These are phyloP conservation scores for Phytophthora litchii DNA, from an alignment of 352 stramenopile genomes.

Conservation along the genomic window DNA sequence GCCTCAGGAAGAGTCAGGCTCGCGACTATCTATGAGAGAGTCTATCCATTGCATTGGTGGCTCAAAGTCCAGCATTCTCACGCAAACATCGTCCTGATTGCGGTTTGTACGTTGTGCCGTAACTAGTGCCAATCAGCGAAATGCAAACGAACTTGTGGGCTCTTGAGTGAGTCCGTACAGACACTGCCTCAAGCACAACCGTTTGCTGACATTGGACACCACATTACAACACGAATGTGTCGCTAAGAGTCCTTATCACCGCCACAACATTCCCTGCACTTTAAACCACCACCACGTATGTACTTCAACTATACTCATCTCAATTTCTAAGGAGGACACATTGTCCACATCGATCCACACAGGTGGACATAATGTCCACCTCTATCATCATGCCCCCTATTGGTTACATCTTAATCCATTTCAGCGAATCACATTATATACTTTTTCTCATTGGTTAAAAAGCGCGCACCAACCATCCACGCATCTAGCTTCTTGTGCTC, in stretches of 20 bases:
- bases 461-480: constrained; percentile 23
- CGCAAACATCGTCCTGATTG: neutral
- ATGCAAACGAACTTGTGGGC: constrained; percentile 3
- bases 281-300: too few species aligned
- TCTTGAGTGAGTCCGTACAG: too few species aligned
- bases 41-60: constrained; percentile 7
- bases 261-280: too few species aligned
- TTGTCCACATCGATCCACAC: neutral
- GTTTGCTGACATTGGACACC: too few species aligned
- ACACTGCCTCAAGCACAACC: too few species aligned
- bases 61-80: neutral
- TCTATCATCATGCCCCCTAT: neutral
- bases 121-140: constrained; percentile 1
- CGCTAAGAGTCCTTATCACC: too few species aligned
- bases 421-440: constrained; percentile 2
- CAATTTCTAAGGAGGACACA: too few species aligned
- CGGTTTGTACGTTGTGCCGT: neutral
- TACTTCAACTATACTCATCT: too few species aligned
- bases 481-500: constrained; percentile 7
- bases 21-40: constrained; percentile 15
- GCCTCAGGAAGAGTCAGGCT: constrained; percentile 15
- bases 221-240: too few species aligned
- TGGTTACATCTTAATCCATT: constrained; percentile 9
- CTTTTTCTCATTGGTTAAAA: constrained; percentile 18
- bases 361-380: neutral